Percentiles rank a stretch among this genome's conserved stretches.
Conservation (phyloP, 2,329 filamentous ascomycete species). For the Apiospora sp. region DNA sequence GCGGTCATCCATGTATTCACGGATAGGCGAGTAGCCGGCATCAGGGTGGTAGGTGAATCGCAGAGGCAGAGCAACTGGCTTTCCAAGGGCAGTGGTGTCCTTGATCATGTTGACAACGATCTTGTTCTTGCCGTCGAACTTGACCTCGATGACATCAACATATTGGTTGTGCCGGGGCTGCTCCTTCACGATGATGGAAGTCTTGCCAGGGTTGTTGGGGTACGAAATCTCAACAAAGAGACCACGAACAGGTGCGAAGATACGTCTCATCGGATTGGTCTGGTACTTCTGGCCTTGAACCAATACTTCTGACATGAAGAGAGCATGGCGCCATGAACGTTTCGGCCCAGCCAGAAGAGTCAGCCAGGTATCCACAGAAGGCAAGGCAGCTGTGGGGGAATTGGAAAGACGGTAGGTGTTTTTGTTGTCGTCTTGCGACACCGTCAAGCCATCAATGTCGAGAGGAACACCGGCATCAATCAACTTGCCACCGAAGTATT, state of each 20-base stretch:
- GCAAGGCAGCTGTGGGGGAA: slow-evolving; percentile 76
- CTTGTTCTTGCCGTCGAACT: slow-evolving; percentile 76
- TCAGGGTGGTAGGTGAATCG: slow-evolving; percentile 95
- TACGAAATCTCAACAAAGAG: slow-evolving; percentile 88
- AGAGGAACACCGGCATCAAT: slow-evolving; percentile 74
- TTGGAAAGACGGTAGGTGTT: slow-evolving; percentile 84
- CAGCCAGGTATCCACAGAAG: slow-evolving; percentile 84
- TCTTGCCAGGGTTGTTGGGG: slow-evolving; percentile 84
- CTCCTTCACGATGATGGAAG: slow-evolving; percentile 86
- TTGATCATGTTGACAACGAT: slow-evolving; percentile 93
- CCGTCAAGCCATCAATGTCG: slow-evolving; percentile 86
- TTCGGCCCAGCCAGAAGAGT: slow-evolving; percentile 84
- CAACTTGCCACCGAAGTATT: slow-evolving; percentile 94
- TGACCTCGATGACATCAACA: slow-evolving; percentile 87
- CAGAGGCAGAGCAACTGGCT: slow-evolving; percentile 83
- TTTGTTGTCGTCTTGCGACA: slow-evolving; percentile 78
- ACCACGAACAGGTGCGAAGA: slow-evolving; percentile 86
- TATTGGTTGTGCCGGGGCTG: slow-evolving; percentile 86
- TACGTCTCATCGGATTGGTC: slow-evolving; percentile 92
- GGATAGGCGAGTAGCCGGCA: slow-evolving; percentile 95
- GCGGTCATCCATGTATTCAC: slow-evolving; percentile 92
- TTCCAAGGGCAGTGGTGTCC: slow-evolving; percentile 85
- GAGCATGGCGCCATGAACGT: slow-evolving; percentile 92
- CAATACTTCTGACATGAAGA: slow-evolving; percentile 92
- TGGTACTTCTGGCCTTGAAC: slow-evolving; percentile 97